Percentiles rank a stretch among this genome's conserved stretches.
phyloP scores from a whole-genome alignment of 129 eudicot species.

The Smallanthus sonchifolius region DNA sequence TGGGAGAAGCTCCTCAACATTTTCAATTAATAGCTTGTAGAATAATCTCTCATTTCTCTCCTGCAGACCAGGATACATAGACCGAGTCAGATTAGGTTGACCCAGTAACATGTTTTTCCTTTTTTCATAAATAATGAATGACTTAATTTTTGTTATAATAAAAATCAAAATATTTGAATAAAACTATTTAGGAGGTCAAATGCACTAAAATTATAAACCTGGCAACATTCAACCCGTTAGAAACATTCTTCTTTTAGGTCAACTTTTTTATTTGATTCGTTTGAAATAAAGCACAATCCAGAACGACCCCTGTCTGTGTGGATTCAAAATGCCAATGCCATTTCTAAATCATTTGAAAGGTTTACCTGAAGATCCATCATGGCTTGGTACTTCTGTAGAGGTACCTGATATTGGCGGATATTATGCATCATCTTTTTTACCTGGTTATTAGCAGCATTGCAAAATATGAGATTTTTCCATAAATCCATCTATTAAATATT shows the following conservation, averaged over 20 bases:
- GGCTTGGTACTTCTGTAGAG: slow-evolving; percentile 89
- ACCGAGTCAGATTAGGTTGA: not conserved
- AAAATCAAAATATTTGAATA: not conserved
- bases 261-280: not conserved
- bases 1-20: slow-evolving; percentile 97
- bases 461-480: slow-evolving; percentile 10
- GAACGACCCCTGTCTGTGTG: not conserved
- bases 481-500: not conserved
- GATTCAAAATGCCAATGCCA: not conserved
- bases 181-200: not conserved
- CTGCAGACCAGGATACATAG: slow-evolving; percentile 38
- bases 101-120: not conserved
- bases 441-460: slow-evolving; percentile 31
- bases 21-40: slow-evolving; percentile 87
- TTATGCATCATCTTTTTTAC: slow-evolving; percentile 87
- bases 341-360: not conserved
- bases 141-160: not conserved
- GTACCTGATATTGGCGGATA: slow-evolving; percentile 93
- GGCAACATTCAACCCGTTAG: not conserved
- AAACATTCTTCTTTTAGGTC: not conserved
- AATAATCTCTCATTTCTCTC: slow-evolving; percentile 82
- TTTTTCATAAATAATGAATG: not conserved
- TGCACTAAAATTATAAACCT: not conserved
- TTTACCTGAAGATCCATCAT: slow-evolving; percentile 99
- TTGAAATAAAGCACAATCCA: not conserved